A percentile compares a stretch with the other conserved stretches of the same genome.
Conservation (phyloP, 345 rosid species). For the Nephelium lappaceum region DNA sequence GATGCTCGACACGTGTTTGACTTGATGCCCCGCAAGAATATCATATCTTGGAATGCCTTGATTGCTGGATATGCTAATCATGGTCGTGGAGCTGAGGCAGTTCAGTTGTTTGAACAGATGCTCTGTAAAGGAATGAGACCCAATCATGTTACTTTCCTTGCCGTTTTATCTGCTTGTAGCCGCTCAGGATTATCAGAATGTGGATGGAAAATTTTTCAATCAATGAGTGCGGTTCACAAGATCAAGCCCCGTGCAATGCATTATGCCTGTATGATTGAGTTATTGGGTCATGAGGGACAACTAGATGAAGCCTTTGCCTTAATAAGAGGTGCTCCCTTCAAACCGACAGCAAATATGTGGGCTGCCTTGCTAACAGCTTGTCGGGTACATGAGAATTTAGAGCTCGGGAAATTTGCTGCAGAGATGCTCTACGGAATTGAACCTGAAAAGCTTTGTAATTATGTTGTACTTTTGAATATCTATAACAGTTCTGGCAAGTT, state of each 20-base stretch:
- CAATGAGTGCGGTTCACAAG: slow-evolving; percentile 65
- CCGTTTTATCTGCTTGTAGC: slow-evolving; percentile 77
- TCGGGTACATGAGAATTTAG: slow-evolving; percentile 66
- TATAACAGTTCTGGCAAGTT: slow-evolving; percentile 67
- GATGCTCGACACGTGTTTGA: slow-evolving; percentile 71
- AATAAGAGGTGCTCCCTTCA: slow-evolving; percentile 60
- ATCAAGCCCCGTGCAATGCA: slow-evolving; percentile 90
- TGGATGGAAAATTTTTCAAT: slow-evolving; percentile 79
- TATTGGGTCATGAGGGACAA: slow-evolving; percentile 76
- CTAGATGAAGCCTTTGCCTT: slow-evolving; percentile 85
- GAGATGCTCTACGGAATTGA: slow-evolving; percentile 82
- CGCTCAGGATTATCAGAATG: slow-evolving; percentile 62
- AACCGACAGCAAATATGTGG: slow-evolving; percentile 88
- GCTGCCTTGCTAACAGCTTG: slow-evolving; percentile 86
- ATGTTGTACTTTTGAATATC: slow-evolving; percentile 74
- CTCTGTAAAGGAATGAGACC: slow-evolving; percentile 54
- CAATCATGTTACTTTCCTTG: slow-evolving; percentile 78
- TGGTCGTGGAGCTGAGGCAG: slow-evolving; percentile 70
- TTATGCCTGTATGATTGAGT: slow-evolving; percentile 74
- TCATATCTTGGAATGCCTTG: slow-evolving; percentile 85
- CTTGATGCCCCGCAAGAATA: slow-evolving; percentile 65
- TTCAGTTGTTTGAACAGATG: slow-evolving; percentile 74
- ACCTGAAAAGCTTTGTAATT: slow-evolving; percentile 79
- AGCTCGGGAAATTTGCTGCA: slow-evolving; percentile 82
- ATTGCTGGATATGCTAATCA: slow-evolving; percentile 84